Base-by-base conservation (phyloP, 306 rosid genomes). In the Abrus pulchellus region DNA sequence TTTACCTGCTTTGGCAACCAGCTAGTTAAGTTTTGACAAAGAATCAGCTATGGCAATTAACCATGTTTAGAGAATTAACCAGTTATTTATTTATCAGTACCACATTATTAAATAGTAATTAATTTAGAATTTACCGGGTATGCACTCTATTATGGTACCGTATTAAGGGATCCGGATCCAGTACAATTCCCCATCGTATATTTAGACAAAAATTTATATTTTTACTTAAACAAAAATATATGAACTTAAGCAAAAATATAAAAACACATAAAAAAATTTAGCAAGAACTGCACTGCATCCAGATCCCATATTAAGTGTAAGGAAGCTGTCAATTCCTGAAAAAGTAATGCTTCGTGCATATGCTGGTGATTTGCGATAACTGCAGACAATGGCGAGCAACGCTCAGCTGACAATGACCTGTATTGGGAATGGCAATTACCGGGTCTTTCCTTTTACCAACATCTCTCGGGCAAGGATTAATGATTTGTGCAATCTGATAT, bases 301-400 rank as follows among this genome's bases (percentile, higher is more conserved):
- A 20, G 20, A 20, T 20, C 20, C 0, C 20, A 0, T 20, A 20
- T 20, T 20, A 20, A 20, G 20, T 20, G 20, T 20, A 20, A 20
- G 20, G 20, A 20, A 20, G 20, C 20, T 20, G 71, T 36, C 54
- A 60, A 43, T 59, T 75, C 40, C 54, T 77, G 40, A 64, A 61
- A 20, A 54, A n/a, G 65, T 32, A 34, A 84, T 63, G 52, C 54
- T 60, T 70, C 54, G 38, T 73, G 63, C 76, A 82, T 57, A 78
- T 73, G 76, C 33, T 80, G 64, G 73, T 61, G 77, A 71, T 81
- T 65, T 65, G 79, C 69, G 75, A 11, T 71, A 79, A 86, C 76
- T 90, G 98, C 99, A 95, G 99, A 79, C 92, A 80, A 93, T 90
- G 99, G 93, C 87, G 85, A 91, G 91, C 86, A 59, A 89, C 77